These are phyloP conservation scores for Collariella sp. DNA, from an alignment of 495 filamentous ascomycete genomes.

Conservation along the genomic window DNA sequence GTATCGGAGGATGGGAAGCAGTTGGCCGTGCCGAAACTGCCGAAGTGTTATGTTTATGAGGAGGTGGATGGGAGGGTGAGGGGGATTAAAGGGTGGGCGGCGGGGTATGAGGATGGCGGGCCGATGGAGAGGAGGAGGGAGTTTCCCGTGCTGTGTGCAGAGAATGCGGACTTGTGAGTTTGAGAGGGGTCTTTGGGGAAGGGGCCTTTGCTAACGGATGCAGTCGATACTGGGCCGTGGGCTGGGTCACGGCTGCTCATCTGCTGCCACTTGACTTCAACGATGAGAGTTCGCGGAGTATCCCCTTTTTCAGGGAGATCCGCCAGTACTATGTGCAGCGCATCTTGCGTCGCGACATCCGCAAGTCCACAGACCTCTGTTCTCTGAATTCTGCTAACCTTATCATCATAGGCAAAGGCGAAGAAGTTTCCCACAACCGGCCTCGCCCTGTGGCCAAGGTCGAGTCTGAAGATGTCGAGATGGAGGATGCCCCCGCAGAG, in stretches of 20 bases:
- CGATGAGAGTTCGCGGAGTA: conserved; percentile 8
- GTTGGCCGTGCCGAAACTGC: conserved; percentile 7
- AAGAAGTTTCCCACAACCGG: neutral
- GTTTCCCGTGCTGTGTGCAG: conserved; percentile 39
- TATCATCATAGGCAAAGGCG: neutral
- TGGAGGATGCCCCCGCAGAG: conserved; percentile 7
- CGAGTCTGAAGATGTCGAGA: conserved; percentile 13
- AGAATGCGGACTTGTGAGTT: conserved; percentile 19
- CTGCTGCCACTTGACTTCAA: conserved; percentile 22
- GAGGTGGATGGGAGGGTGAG: neutral
- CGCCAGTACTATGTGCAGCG: conserved; percentile 9
- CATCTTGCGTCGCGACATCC: neutral
- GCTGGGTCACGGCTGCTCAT: conserved; percentile 23
- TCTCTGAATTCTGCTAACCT: neutral
- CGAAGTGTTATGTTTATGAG: conserved; percentile 31
- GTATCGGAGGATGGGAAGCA: neutral
- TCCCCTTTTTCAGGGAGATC: conserved; percentile 14
- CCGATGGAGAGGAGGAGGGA: conserved; percentile 25
- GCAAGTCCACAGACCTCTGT: neutral
- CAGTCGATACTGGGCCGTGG: conserved; percentile 16
- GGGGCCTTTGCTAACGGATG: neutral
- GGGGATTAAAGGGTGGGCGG: conserved; percentile 33
- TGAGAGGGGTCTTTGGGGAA: neutral
- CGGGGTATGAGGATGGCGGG: conserved; percentile 34
- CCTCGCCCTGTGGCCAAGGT: neutral